phyloP scores from a whole-genome alignment of 305 asterid species.

The Solanum hybrid region DNA sequence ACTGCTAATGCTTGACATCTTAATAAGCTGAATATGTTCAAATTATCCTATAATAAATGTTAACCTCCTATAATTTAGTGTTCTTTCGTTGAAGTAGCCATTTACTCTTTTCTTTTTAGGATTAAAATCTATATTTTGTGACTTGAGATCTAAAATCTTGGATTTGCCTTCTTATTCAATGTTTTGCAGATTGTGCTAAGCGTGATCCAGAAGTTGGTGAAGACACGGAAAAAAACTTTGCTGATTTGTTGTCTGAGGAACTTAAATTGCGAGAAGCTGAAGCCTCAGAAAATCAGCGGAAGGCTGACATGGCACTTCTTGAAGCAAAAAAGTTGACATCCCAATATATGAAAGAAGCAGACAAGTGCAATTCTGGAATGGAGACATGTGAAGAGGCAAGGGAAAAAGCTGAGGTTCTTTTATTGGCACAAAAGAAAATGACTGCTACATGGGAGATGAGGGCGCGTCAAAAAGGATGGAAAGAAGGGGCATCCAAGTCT shows the following conservation, averaged over 20 bases:
- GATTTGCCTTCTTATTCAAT: neutral
- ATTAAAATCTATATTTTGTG: neutral
- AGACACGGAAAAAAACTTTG: conserved; percentile 80
- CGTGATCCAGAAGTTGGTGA: conserved; percentile 76
- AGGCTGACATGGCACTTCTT: conserved; percentile 76
- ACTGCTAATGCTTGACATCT: neutral
- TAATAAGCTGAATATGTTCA: conserved; percentile 4
- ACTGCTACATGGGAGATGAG: conserved; percentile 76
- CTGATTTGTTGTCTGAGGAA: conserved; percentile 81
- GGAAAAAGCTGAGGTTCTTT: conserved; percentile 69
- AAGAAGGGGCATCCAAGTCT: conserved; percentile 45
- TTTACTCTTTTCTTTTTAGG: neutral
- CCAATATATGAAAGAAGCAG: conserved; percentile 94
- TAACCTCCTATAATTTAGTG: neutral
- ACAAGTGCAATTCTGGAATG: conserved; percentile 97
- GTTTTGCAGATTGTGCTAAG: conserved; percentile 68
- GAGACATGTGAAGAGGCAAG: conserved; percentile 96
- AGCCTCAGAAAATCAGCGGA: conserved; percentile 72
- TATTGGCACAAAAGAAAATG: conserved; percentile 58
- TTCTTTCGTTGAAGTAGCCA: neutral
- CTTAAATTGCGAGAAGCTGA: conserved; percentile 76
- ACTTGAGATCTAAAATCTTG: neutral
- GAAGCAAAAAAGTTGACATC: conserved; percentile 93
- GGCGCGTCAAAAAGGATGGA: conserved; percentile 91
- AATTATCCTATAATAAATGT: neutral